phyloP scores from a whole-genome alignment of 768 basidiomycete genomes.

The Mrakia hoshinonis region DNA sequence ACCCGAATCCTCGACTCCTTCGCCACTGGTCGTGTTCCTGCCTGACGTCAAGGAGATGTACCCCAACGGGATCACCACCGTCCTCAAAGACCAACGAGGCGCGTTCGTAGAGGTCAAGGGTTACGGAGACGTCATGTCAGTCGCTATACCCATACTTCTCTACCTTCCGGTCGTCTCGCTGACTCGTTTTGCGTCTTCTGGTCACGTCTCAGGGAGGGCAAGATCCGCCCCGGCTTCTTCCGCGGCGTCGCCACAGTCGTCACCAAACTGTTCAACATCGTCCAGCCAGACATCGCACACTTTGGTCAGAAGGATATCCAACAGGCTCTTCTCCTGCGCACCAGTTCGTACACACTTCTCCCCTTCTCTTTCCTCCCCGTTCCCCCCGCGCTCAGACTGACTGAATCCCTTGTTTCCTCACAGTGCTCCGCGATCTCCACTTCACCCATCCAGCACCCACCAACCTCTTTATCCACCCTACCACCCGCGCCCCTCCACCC shows the following conservation, averaged over 20 bases:
- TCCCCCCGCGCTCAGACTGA: too few species aligned
- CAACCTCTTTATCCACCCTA: slow-evolving; percentile 79
- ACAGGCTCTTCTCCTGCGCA: slow-evolving; percentile 73
- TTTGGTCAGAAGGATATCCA: slow-evolving; percentile 99
- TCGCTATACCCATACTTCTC: slow-evolving; percentile 38
- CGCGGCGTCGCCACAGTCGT: slow-evolving; percentile 91
- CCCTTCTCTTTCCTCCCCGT: background rate
- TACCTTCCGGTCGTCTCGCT: background rate
- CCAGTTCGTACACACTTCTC: background rate
- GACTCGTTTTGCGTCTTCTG: background rate
- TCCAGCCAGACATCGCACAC: slow-evolving; percentile 85
- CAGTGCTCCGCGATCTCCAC: slow-evolving; percentile 66
- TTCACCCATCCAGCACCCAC: slow-evolving; percentile 63
- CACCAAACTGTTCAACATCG: slow-evolving; percentile 84
- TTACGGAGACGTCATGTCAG: slow-evolving; percentile 88
- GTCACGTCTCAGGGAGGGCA: background rate
- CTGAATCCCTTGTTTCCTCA: background rate
- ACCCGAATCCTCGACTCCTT: slow-evolving; percentile 31
- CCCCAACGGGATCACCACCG: slow-evolving; percentile 78
- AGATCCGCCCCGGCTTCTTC: slow-evolving; percentile 53
- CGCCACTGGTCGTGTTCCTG: slow-evolving; percentile 54
- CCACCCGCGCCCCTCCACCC: slow-evolving; percentile 53
- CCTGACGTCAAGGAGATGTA: slow-evolving; percentile 80
- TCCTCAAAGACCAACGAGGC: slow-evolving; percentile 64
- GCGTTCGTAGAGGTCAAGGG: slow-evolving; percentile 90